These are phyloP conservation scores for Dipodascus albidus DNA, from an alignment of 805 yeast species.

Conservation along the genomic window DNA sequence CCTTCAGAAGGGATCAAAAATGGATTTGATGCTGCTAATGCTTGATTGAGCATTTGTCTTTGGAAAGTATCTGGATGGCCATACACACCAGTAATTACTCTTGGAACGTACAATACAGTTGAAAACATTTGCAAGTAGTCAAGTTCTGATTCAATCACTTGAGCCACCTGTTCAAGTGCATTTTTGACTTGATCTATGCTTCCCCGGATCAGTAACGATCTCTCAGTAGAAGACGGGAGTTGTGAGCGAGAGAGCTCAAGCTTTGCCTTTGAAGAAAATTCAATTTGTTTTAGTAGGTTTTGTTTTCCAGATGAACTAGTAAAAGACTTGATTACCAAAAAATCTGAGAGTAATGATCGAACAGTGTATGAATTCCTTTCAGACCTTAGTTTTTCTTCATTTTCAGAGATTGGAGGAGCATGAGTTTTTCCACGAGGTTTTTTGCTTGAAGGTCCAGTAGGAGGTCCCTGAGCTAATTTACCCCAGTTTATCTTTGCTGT, in stretches of 20 bases:
- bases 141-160: not conserved
- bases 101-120: constrained; percentile 8
- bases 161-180: not conserved
- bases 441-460: not conserved
- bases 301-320: not conserved
- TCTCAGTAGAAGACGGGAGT: constrained; percentile 1
- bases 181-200: not conserved
- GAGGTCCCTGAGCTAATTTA: not conserved
- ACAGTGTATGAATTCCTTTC: not conserved
- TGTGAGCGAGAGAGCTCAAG: not conserved
- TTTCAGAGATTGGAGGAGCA: not conserved
- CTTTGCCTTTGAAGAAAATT: not conserved
- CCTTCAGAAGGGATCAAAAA: constrained; percentile 6
- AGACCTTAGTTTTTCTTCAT: not conserved
- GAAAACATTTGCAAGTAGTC: not conserved
- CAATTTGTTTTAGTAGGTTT: not conserved
- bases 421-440: not conserved
- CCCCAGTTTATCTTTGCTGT: not conserved
- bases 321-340: not conserved
- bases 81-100: constrained; percentile 10
- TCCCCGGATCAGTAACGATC: not conserved
- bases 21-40: constrained; percentile 7
- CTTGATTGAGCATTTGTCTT: constrained; percentile 11
- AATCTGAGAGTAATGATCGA: not conserved
- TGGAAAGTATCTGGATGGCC: constrained; percentile 16